A percentile compares a stretch with the other conserved stretches of the same genome.
Conservation (phyloP, 169 alveolate genomes). For the Amoebophrya sp. region DNA sequence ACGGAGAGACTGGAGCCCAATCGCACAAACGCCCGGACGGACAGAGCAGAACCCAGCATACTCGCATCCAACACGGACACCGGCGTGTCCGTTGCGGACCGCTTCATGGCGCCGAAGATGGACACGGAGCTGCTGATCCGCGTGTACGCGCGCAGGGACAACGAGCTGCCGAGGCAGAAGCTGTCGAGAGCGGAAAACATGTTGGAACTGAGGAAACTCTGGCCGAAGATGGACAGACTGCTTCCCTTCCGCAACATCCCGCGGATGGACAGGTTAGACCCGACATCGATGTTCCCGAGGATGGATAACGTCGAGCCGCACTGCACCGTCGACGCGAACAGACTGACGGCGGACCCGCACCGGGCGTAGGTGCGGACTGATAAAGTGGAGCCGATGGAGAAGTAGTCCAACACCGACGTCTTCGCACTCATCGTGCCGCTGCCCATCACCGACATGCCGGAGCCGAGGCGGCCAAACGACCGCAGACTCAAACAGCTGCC, state of each 20-base stretch:
- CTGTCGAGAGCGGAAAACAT: neutral
- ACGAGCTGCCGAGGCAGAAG: neutral
- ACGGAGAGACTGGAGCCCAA: neutral
- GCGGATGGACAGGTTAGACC: neutral
- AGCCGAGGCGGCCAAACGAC: conserved; percentile 1
- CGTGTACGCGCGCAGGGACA: neutral
- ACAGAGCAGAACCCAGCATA: neutral
- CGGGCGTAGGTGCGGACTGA: conserved; percentile 22
- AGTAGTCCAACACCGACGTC: neutral
- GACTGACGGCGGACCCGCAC: neutral
- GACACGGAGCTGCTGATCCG: neutral
- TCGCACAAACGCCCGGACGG: neutral
- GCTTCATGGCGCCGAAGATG: neutral
- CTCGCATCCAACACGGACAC: neutral
- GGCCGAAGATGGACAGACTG: neutral
- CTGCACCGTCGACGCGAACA: neutral
- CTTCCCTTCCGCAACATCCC: neutral
- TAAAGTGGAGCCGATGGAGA: neutral
- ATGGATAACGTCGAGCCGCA: neutral
- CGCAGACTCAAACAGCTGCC: conserved; percentile 8
- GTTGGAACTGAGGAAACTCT: neutral
- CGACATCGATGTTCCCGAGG: neutral
- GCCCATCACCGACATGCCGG: neutral
- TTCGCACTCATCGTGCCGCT: neutral
- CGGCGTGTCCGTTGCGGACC: neutral